These are phyloP conservation scores for Teratosphaeria nubilosa DNA, from an alignment of 2,329 filamentous ascomycete species.

Conservation along the genomic window DNA sequence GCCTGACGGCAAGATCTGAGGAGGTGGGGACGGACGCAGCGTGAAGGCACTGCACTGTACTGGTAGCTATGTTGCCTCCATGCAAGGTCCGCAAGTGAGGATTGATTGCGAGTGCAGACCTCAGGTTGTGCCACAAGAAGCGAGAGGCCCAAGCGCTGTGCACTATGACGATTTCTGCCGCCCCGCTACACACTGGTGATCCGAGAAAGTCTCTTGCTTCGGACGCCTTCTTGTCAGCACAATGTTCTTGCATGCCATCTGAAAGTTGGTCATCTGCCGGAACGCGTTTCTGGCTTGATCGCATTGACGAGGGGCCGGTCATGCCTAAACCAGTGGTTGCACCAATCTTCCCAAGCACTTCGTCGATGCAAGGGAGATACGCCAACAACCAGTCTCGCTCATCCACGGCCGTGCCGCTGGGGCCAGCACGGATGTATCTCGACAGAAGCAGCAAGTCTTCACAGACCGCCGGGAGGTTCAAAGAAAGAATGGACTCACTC, in stretches of 20 bases:
- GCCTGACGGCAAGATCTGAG: neutral
- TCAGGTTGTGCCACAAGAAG: slow-evolving; percentile 4
- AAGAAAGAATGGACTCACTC: neutral
- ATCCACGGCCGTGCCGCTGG: neutral
- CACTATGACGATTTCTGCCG: slow-evolving; percentile 1
- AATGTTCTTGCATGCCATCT: neutral
- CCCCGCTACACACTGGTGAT: neutral
- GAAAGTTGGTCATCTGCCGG: neutral
- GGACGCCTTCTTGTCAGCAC: neutral
- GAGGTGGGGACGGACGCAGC: slow-evolving; percentile 4
- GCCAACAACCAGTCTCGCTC: neutral
- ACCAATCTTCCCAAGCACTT: neutral
- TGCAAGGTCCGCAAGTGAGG: slow-evolving; percentile 6
- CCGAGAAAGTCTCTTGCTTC: neutral
- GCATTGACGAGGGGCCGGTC: neutral
- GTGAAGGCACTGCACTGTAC: neutral
- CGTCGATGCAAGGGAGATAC: neutral
- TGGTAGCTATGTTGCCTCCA: slow-evolving; percentile 2
- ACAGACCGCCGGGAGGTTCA: neutral
- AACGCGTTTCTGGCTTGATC: neutral
- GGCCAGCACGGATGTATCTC: neutral
- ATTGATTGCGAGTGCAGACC: slow-evolving; percentile 6
- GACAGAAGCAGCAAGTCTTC: neutral
- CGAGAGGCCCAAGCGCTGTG: neutral
- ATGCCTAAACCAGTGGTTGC: neutral